These are phyloP conservation scores for Anthracocystis walkeri DNA, from an alignment of 1,284 basidiomycete genomes.

Conservation along the genomic window DNA sequence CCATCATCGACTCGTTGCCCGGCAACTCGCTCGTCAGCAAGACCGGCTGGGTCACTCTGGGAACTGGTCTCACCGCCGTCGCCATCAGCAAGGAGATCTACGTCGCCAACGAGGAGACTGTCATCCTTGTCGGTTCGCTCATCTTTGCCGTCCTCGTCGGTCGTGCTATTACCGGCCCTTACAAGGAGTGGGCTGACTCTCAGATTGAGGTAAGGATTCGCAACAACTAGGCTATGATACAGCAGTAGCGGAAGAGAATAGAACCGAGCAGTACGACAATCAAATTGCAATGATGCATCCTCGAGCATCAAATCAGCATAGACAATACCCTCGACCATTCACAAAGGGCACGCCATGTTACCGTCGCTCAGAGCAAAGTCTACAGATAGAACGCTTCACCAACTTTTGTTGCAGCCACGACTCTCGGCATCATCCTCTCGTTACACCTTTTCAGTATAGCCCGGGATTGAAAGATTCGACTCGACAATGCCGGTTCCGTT, in stretches of 20 bases:
- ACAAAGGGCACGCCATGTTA: neutral
- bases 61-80: conserved; percentile 87
- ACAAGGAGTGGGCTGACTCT: conserved; percentile 84
- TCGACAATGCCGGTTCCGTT: neutral
- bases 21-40: conserved; percentile 93
- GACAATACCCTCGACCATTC: neutral
- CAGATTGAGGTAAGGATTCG: conserved; percentile 61
- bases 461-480: neutral
- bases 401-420: neutral
- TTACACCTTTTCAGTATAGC: neutral
- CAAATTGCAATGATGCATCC: neutral
- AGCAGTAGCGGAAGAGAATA: conserved; percentile 1
- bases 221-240: neutral
- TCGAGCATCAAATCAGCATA: neutral
- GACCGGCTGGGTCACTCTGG: conserved; percentile 88
- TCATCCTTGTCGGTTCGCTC: conserved; percentile 81
- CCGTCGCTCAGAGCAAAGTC: too few species aligned
- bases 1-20: conserved; percentile 91
- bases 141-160: conserved; percentile 84
- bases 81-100: conserved; percentile 98
- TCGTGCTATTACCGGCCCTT: conserved; percentile 83
- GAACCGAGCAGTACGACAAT: neutral
- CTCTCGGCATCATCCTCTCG: neutral
- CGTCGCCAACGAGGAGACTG: conserved; percentile 85
- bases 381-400: neutral